Evolutionary conservation across 768 basidiomycete species (phyloP).

Genomic region (Lactarius hatsudake): DNA sequence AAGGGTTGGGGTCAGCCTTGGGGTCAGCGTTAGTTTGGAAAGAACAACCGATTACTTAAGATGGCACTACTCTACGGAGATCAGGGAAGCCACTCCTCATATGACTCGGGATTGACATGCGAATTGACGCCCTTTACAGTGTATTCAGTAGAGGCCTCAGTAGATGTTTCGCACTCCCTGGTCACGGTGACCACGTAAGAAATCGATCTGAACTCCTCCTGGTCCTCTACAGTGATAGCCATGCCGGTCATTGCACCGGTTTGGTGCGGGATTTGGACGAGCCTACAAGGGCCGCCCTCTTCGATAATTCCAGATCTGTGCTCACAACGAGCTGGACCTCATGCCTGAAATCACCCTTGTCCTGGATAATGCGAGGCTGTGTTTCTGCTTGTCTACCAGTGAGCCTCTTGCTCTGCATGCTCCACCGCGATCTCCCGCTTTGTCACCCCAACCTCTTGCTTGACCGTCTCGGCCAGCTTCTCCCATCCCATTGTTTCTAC

Average conservation of each 20-base stretch:
- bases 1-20: no score
- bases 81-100: no score
- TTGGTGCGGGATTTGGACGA: neutral
- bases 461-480: slow-evolving; percentile 11
- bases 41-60: no score
- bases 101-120: no score
- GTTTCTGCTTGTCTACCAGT: neutral
- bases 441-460: slow-evolving; percentile 3
- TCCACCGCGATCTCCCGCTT: slow-evolving; percentile 12
- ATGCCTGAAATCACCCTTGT: neutral
- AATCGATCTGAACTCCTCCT: slow-evolving; percentile 2
- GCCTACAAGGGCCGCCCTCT: no score
- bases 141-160: slow-evolving; percentile 12
- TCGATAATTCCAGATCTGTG: neutral
- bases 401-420: slow-evolving; percentile 13
- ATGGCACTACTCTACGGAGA: no score
- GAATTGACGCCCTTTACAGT: slow-evolving; percentile 8
- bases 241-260: neutral
- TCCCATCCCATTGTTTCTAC: slow-evolving; percentile 8
- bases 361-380: neutral
- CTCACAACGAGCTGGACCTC: neutral
- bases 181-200: neutral
- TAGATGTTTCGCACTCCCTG: slow-evolving; percentile 14
- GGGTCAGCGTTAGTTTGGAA: no score
- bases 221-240: neutral